A percentile compares a stretch with the other conserved stretches of the same genome.
phyloP scores from a whole-genome alignment of 306 rosid species.

The Trifolium pratense region DNA sequence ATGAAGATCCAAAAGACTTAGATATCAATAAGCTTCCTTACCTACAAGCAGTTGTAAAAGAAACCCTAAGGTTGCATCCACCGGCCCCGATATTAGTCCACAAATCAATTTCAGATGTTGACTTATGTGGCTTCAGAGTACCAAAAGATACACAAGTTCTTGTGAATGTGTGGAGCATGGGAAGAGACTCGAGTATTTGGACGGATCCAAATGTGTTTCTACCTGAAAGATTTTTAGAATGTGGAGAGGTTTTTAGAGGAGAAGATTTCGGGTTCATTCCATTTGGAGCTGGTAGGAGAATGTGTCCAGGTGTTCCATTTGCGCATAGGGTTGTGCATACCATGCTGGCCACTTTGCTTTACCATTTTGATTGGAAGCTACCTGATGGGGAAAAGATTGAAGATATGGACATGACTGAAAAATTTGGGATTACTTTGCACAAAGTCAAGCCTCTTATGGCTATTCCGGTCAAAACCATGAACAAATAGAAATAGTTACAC shows the following conservation, averaged over 20 bases:
- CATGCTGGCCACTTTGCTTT: neutral
- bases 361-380: constrained; percentile 2
- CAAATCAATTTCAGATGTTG: neutral
- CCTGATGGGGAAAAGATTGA: neutral
- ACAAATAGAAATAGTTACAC: neutral
- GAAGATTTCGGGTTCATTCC: neutral
- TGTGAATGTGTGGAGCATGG: neutral
- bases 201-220: neutral
- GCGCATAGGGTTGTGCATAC: neutral
- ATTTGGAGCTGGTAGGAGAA: neutral
- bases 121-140: neutral
- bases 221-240: neutral
- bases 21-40: neutral
- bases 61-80: neutral
- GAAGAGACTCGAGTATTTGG: neutral
- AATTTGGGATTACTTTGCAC: neutral
- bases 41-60: neutral
- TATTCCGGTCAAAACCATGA: neutral
- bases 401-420: neutral
- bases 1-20: neutral
- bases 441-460: neutral
- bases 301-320: neutral
- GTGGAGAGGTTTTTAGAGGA: neutral
- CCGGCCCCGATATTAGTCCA: neutral
- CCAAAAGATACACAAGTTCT: neutral